Base-by-base conservation (phyloP, 164 flowering plant genomes). In the Hamamelis virginiana region DNA sequence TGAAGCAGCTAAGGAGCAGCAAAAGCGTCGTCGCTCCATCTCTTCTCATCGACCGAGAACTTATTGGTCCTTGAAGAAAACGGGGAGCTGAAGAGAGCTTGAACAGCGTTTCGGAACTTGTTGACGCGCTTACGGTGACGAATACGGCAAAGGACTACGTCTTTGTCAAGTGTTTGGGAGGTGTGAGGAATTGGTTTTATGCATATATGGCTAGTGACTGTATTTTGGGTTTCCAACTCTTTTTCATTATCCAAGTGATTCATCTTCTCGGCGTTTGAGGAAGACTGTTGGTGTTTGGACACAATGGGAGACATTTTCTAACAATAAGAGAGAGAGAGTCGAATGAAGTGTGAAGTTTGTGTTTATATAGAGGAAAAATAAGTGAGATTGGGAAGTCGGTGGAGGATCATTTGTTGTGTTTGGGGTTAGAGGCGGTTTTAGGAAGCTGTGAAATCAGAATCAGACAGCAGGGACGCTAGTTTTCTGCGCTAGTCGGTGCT, bases 1-100 rank as follows among this genome's bases (percentile, higher is more conserved):
- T n/a, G n/a, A 50, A n/a, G 19, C 8, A 5, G 19, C 72, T 71
- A 79, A 6, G 78, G 85, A 59, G 82, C 75, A 60, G 80, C 74
- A 62, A 73, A 73, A 19, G 76, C 65, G 26, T 81, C 86, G 15
- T 82, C 84, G 4, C 79, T 65, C 88, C 88, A 85, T 28, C 6
- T 71, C n/a, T 58, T 33, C 21, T 71, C 63, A 0, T 41, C 11
- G 19, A 9, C 67, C 18, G 78, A 18, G 15, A 55, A 27, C 19
- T 38, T 27, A 10, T 41, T 67, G 9, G 60, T 51, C 15, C 9
- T 19, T 11, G 38, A 22, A 1, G 76, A 46, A 22, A 46, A 56
- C 13, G 67, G 68, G 10, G 51, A 67, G 57, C 76, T 44, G 25
- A 80, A 1, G 22, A 80, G 50, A 14, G 71, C 61, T 70, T 52